Evolutionary conservation across 2,329 filamentous ascomycete species (phyloP).

Genomic region (Fusarium verticillioides): DNA sequence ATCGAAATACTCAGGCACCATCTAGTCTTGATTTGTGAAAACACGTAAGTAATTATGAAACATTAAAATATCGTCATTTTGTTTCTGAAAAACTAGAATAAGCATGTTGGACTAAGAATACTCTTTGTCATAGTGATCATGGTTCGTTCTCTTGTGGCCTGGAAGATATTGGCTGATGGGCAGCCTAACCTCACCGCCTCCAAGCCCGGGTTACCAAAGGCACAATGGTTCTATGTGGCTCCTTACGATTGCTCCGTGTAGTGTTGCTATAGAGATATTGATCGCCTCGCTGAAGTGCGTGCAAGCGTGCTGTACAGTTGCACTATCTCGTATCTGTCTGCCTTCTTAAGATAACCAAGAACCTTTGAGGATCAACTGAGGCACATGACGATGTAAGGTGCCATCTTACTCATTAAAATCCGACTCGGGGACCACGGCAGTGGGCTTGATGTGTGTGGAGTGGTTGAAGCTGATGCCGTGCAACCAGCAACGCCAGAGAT

Average conservation of each 20-base stretch:
- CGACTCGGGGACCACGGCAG: neutral
- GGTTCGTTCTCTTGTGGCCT: neutral
- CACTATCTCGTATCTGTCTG: constrained; percentile 24
- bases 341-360: constrained; percentile 21
- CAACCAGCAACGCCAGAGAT: constrained; percentile 18
- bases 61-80: neutral
- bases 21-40: neutral
- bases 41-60: too few relatives aligned
- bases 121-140: neutral
- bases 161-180: neutral
- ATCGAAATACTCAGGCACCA: neutral
- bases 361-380: constrained; percentile 22
- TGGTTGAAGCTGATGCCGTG: constrained; percentile 34
- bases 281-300: constrained; percentile 6
- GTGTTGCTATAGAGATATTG: constrained; percentile 3
- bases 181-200: constrained; percentile 20
- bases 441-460: constrained; percentile 6
- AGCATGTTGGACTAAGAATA: neutral
- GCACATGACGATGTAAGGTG: constrained; percentile 32
- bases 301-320: constrained; percentile 17
- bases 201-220: neutral
- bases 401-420: neutral
- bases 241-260: neutral
- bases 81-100: too few relatives aligned
- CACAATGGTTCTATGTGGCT: neutral